These are phyloP conservation scores for Termitomyces sp. DNA, from an alignment of 768 basidiomycete species.

Conservation along the genomic window DNA sequence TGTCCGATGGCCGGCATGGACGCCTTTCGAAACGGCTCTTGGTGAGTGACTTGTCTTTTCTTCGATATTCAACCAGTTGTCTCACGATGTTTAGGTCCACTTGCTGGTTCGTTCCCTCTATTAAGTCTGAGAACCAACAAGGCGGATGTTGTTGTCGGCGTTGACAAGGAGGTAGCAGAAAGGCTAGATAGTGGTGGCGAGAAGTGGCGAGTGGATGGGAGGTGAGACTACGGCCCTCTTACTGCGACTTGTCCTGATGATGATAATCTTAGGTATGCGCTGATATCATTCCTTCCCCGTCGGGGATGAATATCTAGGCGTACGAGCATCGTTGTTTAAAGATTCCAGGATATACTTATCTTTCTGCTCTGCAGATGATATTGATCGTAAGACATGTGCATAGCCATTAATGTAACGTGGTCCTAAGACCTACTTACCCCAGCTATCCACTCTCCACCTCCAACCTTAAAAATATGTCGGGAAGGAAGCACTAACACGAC, in stretches of 20 bases:
- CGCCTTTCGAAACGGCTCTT: conserved; percentile 68
- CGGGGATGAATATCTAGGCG: neutral
- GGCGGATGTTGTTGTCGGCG: conserved; percentile 89
- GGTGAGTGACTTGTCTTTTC: conserved; percentile 37
- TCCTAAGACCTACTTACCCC: too few relatives aligned
- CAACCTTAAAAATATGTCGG: too few relatives aligned
- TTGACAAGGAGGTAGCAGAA: conserved; percentile 66
- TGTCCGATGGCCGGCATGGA: conserved; percentile 80
- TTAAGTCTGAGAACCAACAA: conserved; percentile 91
- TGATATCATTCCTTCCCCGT: conserved; percentile 23
- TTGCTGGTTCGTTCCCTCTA: conserved; percentile 76
- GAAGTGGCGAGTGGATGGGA: conserved; percentile 79
- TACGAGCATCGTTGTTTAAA: too few relatives aligned
- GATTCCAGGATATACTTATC: neutral
- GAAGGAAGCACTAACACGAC: too few relatives aligned
- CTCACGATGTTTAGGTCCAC: conserved; percentile 43
- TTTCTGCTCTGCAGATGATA: neutral
- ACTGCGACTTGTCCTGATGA: neutral
- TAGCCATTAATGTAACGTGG: neutral
- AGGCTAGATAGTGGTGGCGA: conserved; percentile 59
- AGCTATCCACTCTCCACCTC: too few relatives aligned
- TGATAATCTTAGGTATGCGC: conserved; percentile 36
- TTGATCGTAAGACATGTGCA: neutral
- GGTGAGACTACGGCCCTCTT: conserved; percentile 47
- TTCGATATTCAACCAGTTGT: neutral